These are phyloP conservation scores for Annulohypoxylon maeteangense DNA, from an alignment of 495 filamentous ascomycete species.

Conservation along the genomic window DNA sequence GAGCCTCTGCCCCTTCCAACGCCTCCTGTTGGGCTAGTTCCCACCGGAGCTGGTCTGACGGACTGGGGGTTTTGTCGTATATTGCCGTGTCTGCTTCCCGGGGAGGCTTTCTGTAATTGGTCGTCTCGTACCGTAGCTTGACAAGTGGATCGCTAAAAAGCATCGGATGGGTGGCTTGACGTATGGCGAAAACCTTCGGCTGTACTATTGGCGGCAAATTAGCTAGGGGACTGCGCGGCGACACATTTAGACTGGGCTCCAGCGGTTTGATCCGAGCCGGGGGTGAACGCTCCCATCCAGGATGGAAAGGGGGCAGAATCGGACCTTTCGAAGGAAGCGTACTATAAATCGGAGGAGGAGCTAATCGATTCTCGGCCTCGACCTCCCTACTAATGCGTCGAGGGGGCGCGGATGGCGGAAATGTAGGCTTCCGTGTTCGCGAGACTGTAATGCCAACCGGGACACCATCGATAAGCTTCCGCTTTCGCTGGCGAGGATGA, in stretches of 20 bases:
- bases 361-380: not conserved
- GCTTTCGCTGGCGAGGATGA: slow-evolving; percentile 53
- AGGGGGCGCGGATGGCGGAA: not conserved
- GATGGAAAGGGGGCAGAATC: slow-evolving; percentile 37
- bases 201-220: slow-evolving; percentile 27
- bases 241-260: slow-evolving; percentile 38
- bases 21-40: slow-evolving; percentile 43
- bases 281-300: slow-evolving; percentile 39
- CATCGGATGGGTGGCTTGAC: slow-evolving; percentile 34
- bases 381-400: not conserved
- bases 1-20: slow-evolving; percentile 29
- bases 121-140: slow-evolving; percentile 38
- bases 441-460: slow-evolving; percentile 38
- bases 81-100: slow-evolving; percentile 11
- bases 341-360: slow-evolving; percentile 4
- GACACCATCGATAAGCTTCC: slow-evolving; percentile 53
- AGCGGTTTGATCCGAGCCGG: slow-evolving; percentile 35
- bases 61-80: slow-evolving; percentile 46
- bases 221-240: slow-evolving; percentile 44
- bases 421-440: not conserved
- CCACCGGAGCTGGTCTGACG: slow-evolving; percentile 46
- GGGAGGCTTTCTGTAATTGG: slow-evolving; percentile 31
- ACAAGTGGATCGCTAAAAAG: slow-evolving; percentile 43
- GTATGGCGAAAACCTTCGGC: slow-evolving; percentile 19
- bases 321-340: slow-evolving; percentile 27